phyloP scores from a whole-genome alignment of 768 basidiomycete genomes.

The Auricularia cornea region DNA sequence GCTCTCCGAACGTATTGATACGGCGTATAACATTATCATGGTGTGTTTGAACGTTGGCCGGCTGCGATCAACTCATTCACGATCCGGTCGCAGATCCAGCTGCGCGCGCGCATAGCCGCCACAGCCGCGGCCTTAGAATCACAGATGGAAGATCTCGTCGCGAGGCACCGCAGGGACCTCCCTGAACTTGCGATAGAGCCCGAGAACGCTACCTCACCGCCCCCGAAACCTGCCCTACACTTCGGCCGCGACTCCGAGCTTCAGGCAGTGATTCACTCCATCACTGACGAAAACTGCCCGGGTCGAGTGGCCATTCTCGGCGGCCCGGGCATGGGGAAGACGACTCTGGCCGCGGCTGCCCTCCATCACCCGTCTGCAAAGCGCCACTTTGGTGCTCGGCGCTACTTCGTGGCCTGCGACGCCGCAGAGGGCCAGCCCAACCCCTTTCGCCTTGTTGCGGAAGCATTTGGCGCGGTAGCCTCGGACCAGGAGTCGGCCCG shows the following conservation, averaged over 20 bases:
- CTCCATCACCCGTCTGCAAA: slow-evolving; percentile 17
- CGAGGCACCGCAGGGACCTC: neutral
- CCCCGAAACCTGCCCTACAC: neutral
- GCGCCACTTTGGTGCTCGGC: slow-evolving; percentile 16
- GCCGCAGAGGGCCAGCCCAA: neutral
- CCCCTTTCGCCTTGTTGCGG: neutral
- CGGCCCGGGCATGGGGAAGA: slow-evolving; percentile 34
- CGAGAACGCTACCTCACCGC: neutral
- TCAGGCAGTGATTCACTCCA: neutral
- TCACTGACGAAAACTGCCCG: neutral
- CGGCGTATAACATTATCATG: neutral
- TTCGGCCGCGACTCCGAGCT: neutral
- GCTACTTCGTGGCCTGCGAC: slow-evolving; percentile 30
- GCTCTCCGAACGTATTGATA: neutral
- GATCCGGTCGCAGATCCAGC: too few relatives aligned
- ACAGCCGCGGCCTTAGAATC: too few relatives aligned
- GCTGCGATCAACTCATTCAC: neutral
- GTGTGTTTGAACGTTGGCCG: neutral
- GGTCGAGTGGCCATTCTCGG: slow-evolving; percentile 14
- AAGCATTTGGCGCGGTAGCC: neutral
- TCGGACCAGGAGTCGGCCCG: too few relatives aligned
- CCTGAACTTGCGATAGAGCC: neutral
- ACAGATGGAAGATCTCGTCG: too few relatives aligned
- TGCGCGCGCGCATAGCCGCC: too few relatives aligned
- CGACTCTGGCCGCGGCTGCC: slow-evolving; percentile 27